These are phyloP conservation scores for Aureobasidium melanogenum DNA, from an alignment of 2,329 filamentous ascomycete species.

Conservation along the genomic window DNA sequence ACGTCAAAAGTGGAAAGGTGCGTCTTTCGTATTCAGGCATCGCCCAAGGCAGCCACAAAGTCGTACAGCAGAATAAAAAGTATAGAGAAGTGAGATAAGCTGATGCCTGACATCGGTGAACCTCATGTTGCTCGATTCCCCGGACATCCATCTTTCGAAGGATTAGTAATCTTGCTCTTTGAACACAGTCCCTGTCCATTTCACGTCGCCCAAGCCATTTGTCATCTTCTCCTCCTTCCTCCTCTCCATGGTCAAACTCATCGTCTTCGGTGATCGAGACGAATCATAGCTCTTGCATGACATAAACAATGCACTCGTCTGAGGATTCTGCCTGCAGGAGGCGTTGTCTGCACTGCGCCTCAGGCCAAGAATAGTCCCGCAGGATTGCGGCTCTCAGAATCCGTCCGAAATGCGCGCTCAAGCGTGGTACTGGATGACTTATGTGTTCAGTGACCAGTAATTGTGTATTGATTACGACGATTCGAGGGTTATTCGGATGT, in stretches of 20 bases:
- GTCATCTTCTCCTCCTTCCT: neutral
- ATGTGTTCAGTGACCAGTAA: neutral
- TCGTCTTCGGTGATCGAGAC: neutral
- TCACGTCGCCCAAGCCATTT: neutral
- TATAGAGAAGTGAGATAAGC: neutral
- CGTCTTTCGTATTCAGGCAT: neutral
- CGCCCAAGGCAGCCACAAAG: neutral
- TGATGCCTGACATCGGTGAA: neutral
- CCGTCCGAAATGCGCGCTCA: neutral
- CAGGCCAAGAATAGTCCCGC: neutral
- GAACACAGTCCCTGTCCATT: neutral
- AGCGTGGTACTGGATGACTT: neutral
- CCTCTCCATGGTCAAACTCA: neutral
- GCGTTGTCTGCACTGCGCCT: constrained; percentile 7
- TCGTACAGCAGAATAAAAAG: neutral
- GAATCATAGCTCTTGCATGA: neutral
- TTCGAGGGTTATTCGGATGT: neutral
- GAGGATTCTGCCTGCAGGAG: neutral
- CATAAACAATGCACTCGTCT: neutral
- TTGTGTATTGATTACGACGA: neutral
- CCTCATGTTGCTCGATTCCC: neutral
- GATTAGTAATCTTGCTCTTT: neutral
- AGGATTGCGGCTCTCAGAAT: neutral
- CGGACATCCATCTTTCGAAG: neutral
- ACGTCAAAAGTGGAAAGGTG: neutral